These are phyloP conservation scores for Yamadazyma conglobata DNA, from an alignment of 1,139 yeast genomes.

Conservation along the genomic window DNA sequence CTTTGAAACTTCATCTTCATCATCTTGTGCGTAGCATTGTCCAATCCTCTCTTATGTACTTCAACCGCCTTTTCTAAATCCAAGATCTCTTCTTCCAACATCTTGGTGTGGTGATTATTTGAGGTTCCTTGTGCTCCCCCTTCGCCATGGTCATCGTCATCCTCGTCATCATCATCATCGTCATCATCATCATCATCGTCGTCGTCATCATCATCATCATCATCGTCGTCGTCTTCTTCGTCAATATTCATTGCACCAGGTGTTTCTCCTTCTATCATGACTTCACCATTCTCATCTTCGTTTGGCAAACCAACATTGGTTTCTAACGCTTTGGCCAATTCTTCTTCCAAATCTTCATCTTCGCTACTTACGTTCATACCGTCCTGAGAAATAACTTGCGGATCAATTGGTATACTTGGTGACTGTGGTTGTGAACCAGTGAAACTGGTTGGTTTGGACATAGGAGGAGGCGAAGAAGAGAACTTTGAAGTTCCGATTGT, in stretches of 20 bases:
- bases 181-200: slow-evolving; percentile 22
- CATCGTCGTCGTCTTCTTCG: slow-evolving; percentile 12
- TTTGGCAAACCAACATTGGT: slow-evolving; percentile 11
- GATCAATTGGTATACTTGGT: slow-evolving; percentile 18
- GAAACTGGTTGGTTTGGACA: no score
- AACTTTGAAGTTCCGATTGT: slow-evolving; percentile 14
- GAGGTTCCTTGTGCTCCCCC: slow-evolving; percentile 29
- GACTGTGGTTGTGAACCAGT: slow-evolving; percentile 19
- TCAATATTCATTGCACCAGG: slow-evolving; percentile 13
- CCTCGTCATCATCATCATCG: slow-evolving; percentile 28
- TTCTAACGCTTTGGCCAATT: slow-evolving; percentile 40
- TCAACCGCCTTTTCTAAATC: slow-evolving; percentile 81
- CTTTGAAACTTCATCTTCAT: slow-evolving; percentile 84
- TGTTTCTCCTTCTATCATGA: slow-evolving; percentile 15
- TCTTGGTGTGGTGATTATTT: slow-evolving; percentile 65
- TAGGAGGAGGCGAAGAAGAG: slow-evolving; percentile 17
- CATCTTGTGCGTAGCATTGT: slow-evolving; percentile 80
- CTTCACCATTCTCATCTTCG: slow-evolving; percentile 11
- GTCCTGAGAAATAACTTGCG: slow-evolving; percentile 7
- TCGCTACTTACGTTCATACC: slow-evolving; percentile 17
- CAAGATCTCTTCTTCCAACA: slow-evolving; percentile 77
- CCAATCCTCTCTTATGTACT: slow-evolving; percentile 70
- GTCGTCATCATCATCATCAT: slow-evolving; percentile 13
- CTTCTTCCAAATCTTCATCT: slow-evolving; percentile 35
- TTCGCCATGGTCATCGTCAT: slow-evolving; percentile 26